Evolutionary conservation across 306 rosid genomes (phyloP), one percentile per base, ranked within the genome.

Genomic region (Cucumis melo): DNA sequence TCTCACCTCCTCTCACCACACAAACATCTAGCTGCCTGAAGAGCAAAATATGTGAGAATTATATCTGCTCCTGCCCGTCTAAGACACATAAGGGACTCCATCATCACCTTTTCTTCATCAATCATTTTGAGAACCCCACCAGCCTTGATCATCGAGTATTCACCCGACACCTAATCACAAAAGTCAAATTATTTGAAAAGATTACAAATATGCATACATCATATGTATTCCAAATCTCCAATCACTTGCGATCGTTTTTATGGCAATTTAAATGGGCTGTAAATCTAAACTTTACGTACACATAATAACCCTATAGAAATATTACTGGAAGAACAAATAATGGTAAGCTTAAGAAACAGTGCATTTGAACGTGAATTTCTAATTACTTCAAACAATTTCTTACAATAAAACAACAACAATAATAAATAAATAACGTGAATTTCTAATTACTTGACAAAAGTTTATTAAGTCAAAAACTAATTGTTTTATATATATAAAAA

Each of bases 61-160:
- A 90, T 53, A 58, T 42, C 48, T n/a, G 99, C 99, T 29, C 99
- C 99, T 0, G 96, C 99, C 63, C 99, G 87, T 46, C 99, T 87
- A 73, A 94, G 91, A 80, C 99, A 92, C 88, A 94, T 21, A 24
- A 94, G 78, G 5, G 99, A 94, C 74, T 94, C 99, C 92, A 95
- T 74, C 99, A 95, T 92, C 56, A 95, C 99, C 78, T 81, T 88
- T 73, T 95, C 92, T 83, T 95, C 99, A 1, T 92, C 99, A 34
- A 92, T 90, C 99, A 90, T 92, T 81, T 90, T 89, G 2, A 90
- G 92, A 23, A 88, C 88, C 36, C 90, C 97, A 3, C 90, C 97
- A 10, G 97, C 99, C 83, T 95, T 92, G 78, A 92, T 92, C 97
- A 92, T 95, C 3, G 99, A 89, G 73, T 92, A 95, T 79, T 92